Percentiles rank a stretch among this genome's conserved stretches.
phyloP scores from a whole-genome alignment of 1,139 yeast species.

The Arxiozyma slooffiae region DNA sequence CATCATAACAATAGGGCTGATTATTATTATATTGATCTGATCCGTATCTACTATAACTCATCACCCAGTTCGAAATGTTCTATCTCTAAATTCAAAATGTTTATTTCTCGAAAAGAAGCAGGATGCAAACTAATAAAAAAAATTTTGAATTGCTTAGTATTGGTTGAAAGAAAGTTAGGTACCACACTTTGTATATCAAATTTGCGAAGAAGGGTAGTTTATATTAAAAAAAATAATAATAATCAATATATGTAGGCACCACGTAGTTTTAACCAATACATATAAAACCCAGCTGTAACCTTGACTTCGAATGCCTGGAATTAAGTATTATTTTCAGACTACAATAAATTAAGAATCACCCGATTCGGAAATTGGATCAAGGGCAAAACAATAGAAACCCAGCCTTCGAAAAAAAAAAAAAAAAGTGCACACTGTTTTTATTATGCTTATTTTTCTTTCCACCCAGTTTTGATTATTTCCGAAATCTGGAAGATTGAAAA shows the following conservation, averaged over 20 bases:
- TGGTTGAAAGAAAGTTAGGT: too few relatives aligned
- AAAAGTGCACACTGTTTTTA: too few relatives aligned
- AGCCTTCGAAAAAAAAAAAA: not conserved
- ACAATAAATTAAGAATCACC: not conserved
- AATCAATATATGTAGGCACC: not conserved
- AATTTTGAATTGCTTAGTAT: not conserved
- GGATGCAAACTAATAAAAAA: too few relatives aligned
- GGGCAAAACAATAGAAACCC: not conserved
- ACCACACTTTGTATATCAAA: too few relatives aligned
- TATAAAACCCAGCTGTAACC: slow-evolving; percentile 1
- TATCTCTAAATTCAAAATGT: not conserved
- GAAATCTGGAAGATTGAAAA: too few relatives aligned
- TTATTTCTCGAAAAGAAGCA: not conserved
- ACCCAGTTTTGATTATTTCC: too few relatives aligned
- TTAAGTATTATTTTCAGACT: not conserved
- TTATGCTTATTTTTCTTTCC: not conserved
- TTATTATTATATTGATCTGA: not conserved
- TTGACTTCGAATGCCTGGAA: not conserved
- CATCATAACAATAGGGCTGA: not conserved
- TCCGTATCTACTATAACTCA: slow-evolving; percentile 1
- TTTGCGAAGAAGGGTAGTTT: too few relatives aligned
- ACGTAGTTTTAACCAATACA: too few relatives aligned
- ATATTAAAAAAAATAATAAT: too few relatives aligned
- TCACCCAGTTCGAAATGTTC: not conserved
- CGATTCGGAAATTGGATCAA: slow-evolving; percentile 5